Conservation (phyloP, 352 stramenopile species). For the Phytopythium vexans region DNA sequence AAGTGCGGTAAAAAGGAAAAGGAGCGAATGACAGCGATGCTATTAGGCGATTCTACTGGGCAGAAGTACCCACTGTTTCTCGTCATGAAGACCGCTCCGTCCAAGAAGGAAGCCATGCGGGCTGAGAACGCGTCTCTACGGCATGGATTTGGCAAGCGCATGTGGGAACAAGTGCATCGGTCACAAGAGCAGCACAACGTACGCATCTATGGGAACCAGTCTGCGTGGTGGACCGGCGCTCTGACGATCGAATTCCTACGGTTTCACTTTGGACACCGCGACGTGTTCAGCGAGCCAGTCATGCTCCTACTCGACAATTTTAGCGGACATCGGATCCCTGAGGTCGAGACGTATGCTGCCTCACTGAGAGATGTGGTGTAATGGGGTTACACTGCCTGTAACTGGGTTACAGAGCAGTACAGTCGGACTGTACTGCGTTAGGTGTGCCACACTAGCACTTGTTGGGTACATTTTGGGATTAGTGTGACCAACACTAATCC, state of each 20-base stretch:
- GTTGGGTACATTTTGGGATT: too few species aligned
- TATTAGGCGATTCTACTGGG: constrained; percentile 15
- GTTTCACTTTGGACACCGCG: constrained; percentile 24
- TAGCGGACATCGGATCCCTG: constrained; percentile 8
- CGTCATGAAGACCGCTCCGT: constrained; percentile 16
- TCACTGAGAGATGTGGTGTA: too few species aligned
- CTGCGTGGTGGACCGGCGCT: constrained; percentile 19
- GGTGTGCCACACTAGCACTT: too few species aligned
- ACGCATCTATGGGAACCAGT: constrained; percentile 19
- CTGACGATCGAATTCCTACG: constrained; percentile 19
- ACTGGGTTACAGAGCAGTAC: too few species aligned
- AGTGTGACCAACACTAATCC: too few species aligned
- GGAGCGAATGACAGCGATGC: constrained; percentile 22
- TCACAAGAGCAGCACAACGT: not conserved
- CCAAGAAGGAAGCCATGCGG: constrained; percentile 3
- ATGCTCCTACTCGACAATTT: constrained; percentile 26
- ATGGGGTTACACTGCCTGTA: too few species aligned
- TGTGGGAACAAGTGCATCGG: not conserved
- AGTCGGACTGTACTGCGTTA: too few species aligned
- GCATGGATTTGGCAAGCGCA: constrained; percentile 11
- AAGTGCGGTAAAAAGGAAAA: constrained; percentile 21
- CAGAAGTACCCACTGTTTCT: constrained; percentile 25
- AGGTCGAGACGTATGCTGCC: constrained; percentile 3
- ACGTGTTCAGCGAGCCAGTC: constrained; percentile 8
- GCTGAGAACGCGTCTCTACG: constrained; percentile 10